Percentiles rank a stretch among this genome's conserved stretches.
Evolutionary conservation across 257 asterid genomes (phyloP).

Genomic region (Sherardia arvensis): DNA sequence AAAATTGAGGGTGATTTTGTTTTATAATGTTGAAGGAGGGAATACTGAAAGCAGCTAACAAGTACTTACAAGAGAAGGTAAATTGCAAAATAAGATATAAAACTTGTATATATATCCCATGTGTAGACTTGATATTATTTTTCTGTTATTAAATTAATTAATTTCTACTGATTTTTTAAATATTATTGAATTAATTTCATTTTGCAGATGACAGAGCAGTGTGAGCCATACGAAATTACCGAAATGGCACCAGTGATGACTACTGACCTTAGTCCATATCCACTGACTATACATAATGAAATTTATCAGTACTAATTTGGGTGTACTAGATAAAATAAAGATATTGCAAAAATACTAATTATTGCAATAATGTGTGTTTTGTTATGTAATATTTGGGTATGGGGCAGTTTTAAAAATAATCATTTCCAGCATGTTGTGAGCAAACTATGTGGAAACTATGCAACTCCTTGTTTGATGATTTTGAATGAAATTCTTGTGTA

Average conservation of each 20-base stretch:
- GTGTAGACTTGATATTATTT: neutral
- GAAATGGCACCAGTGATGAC: slow-evolving; percentile 23
- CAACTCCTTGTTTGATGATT: neutral
- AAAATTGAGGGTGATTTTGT: neutral
- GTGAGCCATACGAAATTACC: slow-evolving; percentile 30
- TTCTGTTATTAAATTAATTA: neutral
- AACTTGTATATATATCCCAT: neutral
- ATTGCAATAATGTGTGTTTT: neutral
- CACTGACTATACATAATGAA: slow-evolving; percentile 44
- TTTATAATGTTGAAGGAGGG: slow-evolving; percentile 42
- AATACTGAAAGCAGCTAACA: slow-evolving; percentile 76
- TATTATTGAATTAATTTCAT: neutral
- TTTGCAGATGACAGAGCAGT: slow-evolving; percentile 68
- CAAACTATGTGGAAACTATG: neutral
- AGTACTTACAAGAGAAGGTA: slow-evolving; percentile 46
- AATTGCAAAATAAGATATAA: neutral
- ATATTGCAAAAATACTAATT: neutral
- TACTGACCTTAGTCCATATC: slow-evolving; percentile 25
- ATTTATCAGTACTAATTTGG: slow-evolving; percentile 23
- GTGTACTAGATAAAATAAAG: neutral
- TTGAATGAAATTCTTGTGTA: neutral
- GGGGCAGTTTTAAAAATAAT: neutral
- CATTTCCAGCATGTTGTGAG: neutral
- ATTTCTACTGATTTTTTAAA: neutral
- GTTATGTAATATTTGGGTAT: neutral